phyloP scores from a whole-genome alignment of 768 basidiomycete genomes.

The Neoboletus magnificus region DNA sequence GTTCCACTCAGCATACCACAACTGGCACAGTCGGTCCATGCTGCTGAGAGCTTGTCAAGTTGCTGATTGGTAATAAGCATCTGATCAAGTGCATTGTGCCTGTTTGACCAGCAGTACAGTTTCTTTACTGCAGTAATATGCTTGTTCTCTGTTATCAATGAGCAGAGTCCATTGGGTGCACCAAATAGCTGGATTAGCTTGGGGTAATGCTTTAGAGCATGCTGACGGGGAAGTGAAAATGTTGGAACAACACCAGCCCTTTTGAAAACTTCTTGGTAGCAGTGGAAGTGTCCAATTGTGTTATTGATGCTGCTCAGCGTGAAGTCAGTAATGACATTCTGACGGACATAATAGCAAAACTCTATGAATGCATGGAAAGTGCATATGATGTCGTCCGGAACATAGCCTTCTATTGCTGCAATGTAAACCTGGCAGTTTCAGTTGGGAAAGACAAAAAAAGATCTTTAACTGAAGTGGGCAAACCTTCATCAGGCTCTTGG shows the following conservation, averaged over 20 bases:
- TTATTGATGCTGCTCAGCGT: background rate
- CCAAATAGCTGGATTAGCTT: conserved; percentile 27
- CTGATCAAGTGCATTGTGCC: background rate
- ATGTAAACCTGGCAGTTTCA: conserved; percentile 25
- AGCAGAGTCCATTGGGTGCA: conserved; percentile 36
- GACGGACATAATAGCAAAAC: background rate
- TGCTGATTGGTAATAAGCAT: too few relatives aligned
- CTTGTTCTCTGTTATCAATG: conserved; percentile 35
- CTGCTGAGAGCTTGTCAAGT: too few relatives aligned
- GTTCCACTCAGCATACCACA: too few relatives aligned
- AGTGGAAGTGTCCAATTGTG: conserved; percentile 14
- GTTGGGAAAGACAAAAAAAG: background rate
- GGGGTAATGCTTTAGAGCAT: conserved; percentile 32
- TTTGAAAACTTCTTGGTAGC: conserved; percentile 19
- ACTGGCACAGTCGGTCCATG: too few relatives aligned
- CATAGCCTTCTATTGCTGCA: conserved; percentile 24
- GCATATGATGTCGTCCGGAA: conserved; percentile 15
- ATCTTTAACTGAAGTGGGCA: background rate
- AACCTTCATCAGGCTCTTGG: conserved; percentile 40
- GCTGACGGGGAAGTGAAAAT: conserved; percentile 22
- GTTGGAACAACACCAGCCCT: conserved; percentile 1
- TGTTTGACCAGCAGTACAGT: conserved; percentile 26
- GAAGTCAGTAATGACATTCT: background rate
- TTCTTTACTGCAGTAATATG: conserved; percentile 38
- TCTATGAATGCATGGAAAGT: background rate